These are phyloP conservation scores for Malus sylvestris DNA, from an alignment of 306 rosid genomes.

Conservation along the genomic window DNA sequence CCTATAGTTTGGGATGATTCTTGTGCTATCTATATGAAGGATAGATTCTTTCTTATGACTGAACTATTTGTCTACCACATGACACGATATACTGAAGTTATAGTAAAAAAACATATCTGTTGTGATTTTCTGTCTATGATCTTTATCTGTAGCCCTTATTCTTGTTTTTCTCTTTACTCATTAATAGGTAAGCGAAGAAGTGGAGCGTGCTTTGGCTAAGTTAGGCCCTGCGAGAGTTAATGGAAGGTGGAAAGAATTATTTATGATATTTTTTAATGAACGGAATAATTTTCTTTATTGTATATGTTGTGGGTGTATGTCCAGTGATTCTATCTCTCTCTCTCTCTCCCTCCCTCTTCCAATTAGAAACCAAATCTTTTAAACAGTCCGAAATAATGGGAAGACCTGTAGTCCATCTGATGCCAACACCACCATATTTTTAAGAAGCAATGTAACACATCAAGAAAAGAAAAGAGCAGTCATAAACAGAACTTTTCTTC, in stretches of 20 bases:
- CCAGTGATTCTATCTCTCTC: not conserved
- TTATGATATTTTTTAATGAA: not conserved
- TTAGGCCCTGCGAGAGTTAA: constrained; percentile 69
- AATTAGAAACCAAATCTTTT: not conserved
- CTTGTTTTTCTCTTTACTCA: constrained; percentile 5
- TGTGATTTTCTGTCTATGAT: not conserved
- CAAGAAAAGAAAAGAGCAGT: not conserved
- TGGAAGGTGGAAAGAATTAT: constrained; percentile 55
- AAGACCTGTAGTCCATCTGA: not conserved
- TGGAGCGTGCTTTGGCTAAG: constrained; percentile 89
- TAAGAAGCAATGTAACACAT: not conserved
- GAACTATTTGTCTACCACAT: not conserved
- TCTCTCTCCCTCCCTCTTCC: not conserved
- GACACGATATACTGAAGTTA: not conserved
- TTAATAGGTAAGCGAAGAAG: constrained; percentile 91
- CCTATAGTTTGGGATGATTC: not conserved
- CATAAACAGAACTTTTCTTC: not conserved
- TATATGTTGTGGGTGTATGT: not conserved
- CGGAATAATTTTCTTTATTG: not conserved
- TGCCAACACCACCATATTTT: not conserved
- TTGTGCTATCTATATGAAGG: not conserved
- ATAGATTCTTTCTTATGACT: not conserved
- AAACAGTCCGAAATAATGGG: not conserved
- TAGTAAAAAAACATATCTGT: not conserved
- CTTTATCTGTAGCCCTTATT: not conserved